Conservation (phyloP, 176 grass and related monocot genomes). For the Oryza australiensis region DNA sequence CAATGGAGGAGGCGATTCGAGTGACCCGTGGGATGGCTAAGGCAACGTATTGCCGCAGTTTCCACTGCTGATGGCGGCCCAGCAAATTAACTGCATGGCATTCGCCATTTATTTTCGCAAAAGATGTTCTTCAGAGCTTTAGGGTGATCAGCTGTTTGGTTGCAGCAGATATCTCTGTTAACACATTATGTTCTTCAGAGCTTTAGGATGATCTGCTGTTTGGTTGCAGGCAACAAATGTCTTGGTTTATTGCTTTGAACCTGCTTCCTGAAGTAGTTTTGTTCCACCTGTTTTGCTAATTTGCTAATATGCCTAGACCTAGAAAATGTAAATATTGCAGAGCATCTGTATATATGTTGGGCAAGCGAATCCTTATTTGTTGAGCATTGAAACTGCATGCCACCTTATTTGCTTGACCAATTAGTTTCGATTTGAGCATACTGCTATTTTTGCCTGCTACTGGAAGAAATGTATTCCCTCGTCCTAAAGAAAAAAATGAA, state of each 20-base stretch:
- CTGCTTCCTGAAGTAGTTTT: background rate
- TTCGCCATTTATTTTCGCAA: background rate
- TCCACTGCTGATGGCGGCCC: conserved; percentile 10
- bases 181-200: background rate
- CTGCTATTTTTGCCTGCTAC: background rate
- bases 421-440: background rate
- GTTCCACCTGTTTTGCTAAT: background rate
- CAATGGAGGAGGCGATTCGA: conserved; percentile 56
- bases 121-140: background rate
- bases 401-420: background rate
- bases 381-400: background rate
- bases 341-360: background rate
- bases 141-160: too few species aligned
- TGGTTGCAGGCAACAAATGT: background rate
- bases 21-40: conserved; percentile 49
- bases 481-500: too few species aligned
- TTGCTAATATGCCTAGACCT: background rate
- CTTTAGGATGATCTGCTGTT: background rate
- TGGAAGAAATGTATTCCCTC: background rate
- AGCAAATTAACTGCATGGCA: conserved; percentile 20
- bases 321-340: conserved; percentile 8
- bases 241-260: background rate
- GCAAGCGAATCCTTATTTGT: background rate
- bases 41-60: conserved; percentile 35
- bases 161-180: background rate